Evolutionary conservation across 345 rosid genomes (phyloP).

Genomic region (Citrus trifoliata): DNA sequence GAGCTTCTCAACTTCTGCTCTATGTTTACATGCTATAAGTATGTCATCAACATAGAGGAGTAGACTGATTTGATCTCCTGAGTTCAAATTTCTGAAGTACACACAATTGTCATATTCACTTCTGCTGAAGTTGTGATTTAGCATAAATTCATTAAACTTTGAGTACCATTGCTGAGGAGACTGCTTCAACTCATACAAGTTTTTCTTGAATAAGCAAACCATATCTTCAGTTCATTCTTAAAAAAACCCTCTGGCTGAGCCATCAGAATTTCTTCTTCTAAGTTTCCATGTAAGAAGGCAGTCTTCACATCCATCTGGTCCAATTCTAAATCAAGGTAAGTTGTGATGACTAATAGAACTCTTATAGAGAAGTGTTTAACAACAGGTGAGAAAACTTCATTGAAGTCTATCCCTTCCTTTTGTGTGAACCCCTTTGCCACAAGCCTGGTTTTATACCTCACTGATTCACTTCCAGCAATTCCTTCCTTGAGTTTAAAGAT

Average conservation of each 20-base stretch:
- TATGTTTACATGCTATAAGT: too few relatives aligned
- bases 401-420: too few relatives aligned
- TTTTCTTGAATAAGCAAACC: too few relatives aligned
- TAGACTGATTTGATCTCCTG: fast-evolving
- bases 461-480: fast-evolving
- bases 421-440: neutral
- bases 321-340: neutral
- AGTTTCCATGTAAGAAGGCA: too few relatives aligned
- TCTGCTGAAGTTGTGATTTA: too few relatives aligned
- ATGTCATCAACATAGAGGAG: too few relatives aligned
- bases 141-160: too few relatives aligned
- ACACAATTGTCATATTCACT: too few relatives aligned
- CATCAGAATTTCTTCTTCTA: neutral
- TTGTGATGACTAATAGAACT: too few relatives aligned
- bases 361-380: neutral
- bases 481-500: neutral
- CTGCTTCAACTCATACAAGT: neutral
- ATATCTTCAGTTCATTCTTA: neutral
- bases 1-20: too few relatives aligned
- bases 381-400: neutral
- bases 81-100: too few relatives aligned
- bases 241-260: neutral
- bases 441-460: neutral
- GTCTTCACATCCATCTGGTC: neutral
- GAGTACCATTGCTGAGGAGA: too few relatives aligned